These are phyloP conservation scores for Colletotrichum phormii DNA, from an alignment of 2,329 filamentous ascomycete species.

Conservation along the genomic window DNA sequence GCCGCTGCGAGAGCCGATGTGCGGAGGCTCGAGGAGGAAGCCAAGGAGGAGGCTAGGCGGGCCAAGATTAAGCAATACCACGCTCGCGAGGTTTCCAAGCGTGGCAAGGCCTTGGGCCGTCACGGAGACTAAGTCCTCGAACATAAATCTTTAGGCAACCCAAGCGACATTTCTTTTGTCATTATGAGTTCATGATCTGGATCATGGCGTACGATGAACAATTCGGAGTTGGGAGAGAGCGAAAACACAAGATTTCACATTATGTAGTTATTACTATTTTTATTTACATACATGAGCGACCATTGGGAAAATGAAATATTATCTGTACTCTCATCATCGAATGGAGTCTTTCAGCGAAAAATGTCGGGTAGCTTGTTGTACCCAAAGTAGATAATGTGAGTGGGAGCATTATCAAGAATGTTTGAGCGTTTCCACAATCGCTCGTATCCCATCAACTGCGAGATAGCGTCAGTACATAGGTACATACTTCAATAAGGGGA, in stretches of 20 bases:
- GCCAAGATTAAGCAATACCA: slow-evolving; percentile 77
- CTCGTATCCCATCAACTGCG: no score
- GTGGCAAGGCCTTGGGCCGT: slow-evolving; percentile 75
- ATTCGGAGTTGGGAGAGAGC: background rate
- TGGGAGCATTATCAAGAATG: no score
- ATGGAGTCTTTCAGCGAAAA: no score
- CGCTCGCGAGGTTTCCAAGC: slow-evolving; percentile 73
- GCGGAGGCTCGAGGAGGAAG: slow-evolving; percentile 72
- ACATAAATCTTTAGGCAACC: no score
- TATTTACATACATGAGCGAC: background rate
- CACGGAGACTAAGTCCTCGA: slow-evolving; percentile 25
- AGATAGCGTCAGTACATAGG: no score
- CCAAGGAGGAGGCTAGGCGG: slow-evolving; percentile 71
- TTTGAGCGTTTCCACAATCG: no score
- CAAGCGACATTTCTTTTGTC: background rate
- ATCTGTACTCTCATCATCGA: no score
- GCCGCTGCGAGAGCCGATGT: slow-evolving; percentile 73
- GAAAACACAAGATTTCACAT: background rate
- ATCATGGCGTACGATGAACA: background rate
- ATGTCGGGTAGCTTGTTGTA: no score
- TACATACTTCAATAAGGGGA: no score
- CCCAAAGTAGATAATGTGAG: no score
- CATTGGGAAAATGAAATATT: background rate
- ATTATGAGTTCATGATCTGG: background rate
- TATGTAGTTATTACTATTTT: slow-evolving; percentile 16